Conservation (phyloP, 208 protist species). For the Acanthamoeba culbertsoni region DNA sequence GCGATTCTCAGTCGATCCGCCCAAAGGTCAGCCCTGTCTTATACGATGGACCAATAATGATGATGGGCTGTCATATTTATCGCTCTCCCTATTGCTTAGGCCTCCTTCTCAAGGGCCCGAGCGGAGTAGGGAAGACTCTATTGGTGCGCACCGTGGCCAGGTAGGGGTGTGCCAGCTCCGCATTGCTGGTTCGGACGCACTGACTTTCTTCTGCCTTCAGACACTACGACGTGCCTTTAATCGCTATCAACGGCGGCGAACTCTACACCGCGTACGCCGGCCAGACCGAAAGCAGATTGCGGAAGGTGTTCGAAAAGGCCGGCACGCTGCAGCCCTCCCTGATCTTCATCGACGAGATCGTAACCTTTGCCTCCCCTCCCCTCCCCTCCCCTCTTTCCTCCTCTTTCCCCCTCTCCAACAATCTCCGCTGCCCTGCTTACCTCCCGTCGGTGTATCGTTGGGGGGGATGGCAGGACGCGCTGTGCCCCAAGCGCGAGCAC, state of each 20-base stretch:
- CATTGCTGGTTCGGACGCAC: background rate
- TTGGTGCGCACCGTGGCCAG: constrained; percentile 33
- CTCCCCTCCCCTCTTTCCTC: background rate
- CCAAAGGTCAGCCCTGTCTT: background rate
- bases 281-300: constrained; percentile 20
- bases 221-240: background rate
- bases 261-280: background rate
- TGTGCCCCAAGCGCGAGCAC: constrained; percentile 55
- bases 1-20: background rate
- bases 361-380: background rate
- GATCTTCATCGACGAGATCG: constrained; percentile 73
- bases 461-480: constrained; percentile 9
- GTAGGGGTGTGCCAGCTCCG: background rate
- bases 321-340: background rate
- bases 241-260: background rate
- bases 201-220: background rate
- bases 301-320: constrained; percentile 48
- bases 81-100: constrained; percentile 80
- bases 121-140: constrained; percentile 91
- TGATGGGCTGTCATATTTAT: background rate
- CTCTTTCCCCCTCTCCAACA: background rate
- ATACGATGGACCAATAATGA: background rate
- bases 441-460: background rate
- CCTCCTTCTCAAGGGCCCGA: constrained; percentile 94
- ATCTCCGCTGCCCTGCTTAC: background rate